Conservation (phyloP, 805 yeast species). For the Blastobotrys attinorum region DNA sequence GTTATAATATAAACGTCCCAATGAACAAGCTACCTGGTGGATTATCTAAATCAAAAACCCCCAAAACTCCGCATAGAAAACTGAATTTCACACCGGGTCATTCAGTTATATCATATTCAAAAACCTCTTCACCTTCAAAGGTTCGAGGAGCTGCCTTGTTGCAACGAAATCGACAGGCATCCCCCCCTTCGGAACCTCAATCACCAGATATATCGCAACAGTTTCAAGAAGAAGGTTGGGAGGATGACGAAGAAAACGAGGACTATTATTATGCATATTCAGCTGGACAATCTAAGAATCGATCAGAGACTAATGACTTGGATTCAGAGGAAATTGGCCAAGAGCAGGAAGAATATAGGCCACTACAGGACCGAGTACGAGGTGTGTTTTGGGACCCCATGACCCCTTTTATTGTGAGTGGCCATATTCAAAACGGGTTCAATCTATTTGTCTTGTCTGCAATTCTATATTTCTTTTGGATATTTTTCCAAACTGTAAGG, state of each 20-base stretch:
- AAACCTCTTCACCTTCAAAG: background rate
- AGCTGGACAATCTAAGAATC: background rate
- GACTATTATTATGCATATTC: background rate
- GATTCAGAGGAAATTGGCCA: background rate
- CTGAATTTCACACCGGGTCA: background rate
- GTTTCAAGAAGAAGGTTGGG: too few relatives aligned
- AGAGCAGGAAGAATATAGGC: background rate
- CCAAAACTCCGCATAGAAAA: background rate
- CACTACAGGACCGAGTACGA: background rate
- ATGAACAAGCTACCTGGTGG: background rate
- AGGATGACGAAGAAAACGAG: background rate
- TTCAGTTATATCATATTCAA: background rate
- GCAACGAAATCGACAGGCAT: background rate
- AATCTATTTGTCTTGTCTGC: constrained; percentile 46
- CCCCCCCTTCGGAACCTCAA: background rate
- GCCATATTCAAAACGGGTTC: constrained; percentile 57
- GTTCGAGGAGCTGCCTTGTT: background rate
- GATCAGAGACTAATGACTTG: too few relatives aligned
- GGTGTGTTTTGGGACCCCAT: constrained; percentile 16
- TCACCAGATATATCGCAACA: too few relatives aligned
- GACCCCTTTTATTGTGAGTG: constrained; percentile 46
- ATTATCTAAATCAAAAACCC: background rate
- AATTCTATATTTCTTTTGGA: constrained; percentile 42
- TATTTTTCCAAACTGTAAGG: constrained; percentile 48
- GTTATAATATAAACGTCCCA: background rate